Percentiles rank a stretch among this genome's conserved stretches.
phyloP scores from a whole-genome alignment of 2,329 filamentous ascomycete species.

The Karstenula rhodostoma region DNA sequence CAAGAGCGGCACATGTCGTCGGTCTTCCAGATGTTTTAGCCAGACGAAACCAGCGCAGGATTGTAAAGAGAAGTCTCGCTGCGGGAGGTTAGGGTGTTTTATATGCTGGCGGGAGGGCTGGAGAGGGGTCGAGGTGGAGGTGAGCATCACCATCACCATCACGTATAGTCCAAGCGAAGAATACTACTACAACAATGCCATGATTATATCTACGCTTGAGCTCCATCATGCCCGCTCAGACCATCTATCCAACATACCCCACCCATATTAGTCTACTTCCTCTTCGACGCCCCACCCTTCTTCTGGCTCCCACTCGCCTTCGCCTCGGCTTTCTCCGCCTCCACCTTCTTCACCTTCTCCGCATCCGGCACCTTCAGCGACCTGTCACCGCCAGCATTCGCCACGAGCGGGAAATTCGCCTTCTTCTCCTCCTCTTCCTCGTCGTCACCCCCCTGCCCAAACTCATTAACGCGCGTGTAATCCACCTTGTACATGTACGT shows the following conservation, averaged over 20 bases:
- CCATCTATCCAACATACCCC: neutral
- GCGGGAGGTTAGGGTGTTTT: neutral
- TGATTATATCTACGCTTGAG: neutral
- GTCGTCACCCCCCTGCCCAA: constrained; percentile 97
- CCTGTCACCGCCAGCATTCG: too few relatives aligned
- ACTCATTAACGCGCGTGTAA: constrained; percentile 93
- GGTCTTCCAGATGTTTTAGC: neutral
- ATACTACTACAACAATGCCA: neutral
- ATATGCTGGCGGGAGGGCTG: neutral
- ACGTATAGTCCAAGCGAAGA: neutral
- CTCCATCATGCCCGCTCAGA: neutral
- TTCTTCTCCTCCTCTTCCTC: constrained; percentile 64
- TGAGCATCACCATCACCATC: neutral
- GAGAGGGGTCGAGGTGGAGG: neutral
- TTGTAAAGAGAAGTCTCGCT: neutral
- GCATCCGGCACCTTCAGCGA: constrained; percentile 12
- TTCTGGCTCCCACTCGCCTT: constrained; percentile 39
- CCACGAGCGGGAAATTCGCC: constrained; percentile 26
- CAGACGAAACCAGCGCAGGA: neutral
- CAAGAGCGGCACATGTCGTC: neutral
- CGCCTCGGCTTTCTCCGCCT: constrained; percentile 20
- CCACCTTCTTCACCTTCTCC: constrained; percentile 28
- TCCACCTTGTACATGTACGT: constrained; percentile 91
- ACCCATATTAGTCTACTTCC: constrained; percentile 29
- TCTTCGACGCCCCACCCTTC: constrained; percentile 40